phyloP scores from a whole-genome alignment of 306 rosid species.

The Bauhinia variegata region DNA sequence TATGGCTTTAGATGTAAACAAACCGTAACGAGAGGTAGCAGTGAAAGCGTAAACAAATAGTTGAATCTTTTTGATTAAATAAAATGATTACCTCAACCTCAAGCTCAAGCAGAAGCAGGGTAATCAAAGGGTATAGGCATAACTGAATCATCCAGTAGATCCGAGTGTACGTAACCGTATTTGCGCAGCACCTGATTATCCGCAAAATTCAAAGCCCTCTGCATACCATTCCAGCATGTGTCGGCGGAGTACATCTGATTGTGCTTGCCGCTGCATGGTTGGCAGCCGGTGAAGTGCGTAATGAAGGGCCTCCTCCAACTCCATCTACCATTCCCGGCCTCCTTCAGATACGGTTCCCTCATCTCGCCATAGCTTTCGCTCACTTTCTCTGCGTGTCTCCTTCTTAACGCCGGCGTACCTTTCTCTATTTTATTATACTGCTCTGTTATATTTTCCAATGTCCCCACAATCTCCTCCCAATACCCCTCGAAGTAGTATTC shows the following conservation, averaged over 20 bases:
- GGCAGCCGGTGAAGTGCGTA: conserved; percentile 90
- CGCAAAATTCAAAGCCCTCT: conserved; percentile 68
- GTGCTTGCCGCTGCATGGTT: conserved; percentile 85
- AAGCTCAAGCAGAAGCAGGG: conserved; percentile 28
- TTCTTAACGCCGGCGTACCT: conserved; percentile 46
- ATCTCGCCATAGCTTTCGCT: conserved; percentile 58
- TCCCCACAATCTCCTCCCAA: conserved; percentile 67
- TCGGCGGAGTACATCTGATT: conserved; percentile 58
- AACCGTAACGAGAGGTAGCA: too few species aligned
- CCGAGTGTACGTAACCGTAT: conserved; percentile 57
- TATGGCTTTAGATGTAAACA: too few species aligned
- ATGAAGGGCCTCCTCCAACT: conserved; percentile 77
- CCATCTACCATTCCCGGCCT: conserved; percentile 50
- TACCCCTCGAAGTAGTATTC: conserved; percentile 80
- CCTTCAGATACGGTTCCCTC: conserved; percentile 55
- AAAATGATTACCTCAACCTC: conserved; percentile 18
- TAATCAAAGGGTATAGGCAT: conserved; percentile 64
- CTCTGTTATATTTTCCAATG: conserved; percentile 40
- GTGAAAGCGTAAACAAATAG: too few species aligned
- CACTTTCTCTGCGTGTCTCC: conserved; percentile 78
- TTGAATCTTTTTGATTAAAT: too few species aligned
- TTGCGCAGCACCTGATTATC: conserved; percentile 81
- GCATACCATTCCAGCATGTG: conserved; percentile 80
- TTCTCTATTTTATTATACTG: conserved; percentile 52
- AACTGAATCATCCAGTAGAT: conserved; percentile 41